Evolutionary conservation across 2,329 filamentous ascomycete genomes (phyloP), one percentile per base, ranked within the genome.

Genomic region (Fusarium penzigii): DNA sequence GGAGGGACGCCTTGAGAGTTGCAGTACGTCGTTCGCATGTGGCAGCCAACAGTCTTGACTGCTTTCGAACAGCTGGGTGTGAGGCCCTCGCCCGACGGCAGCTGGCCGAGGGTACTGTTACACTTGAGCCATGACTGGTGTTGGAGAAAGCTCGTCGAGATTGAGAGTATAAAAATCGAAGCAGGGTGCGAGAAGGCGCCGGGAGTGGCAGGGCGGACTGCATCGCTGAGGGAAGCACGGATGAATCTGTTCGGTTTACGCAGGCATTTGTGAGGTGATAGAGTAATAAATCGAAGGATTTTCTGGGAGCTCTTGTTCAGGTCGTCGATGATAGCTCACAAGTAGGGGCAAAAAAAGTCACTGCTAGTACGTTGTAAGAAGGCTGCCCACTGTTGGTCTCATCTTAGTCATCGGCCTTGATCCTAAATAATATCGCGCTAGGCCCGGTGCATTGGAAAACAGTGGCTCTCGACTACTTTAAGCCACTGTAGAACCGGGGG

Each of bases 131-230:
- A 48, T 73, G 67, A 46, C 68, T 75, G 70, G 73, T 68, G 49
- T 67, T 74, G 69, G 81, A 78, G 63, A 83, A 80, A 56, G 81
- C 66, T 49, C 77, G 76, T 62, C 88, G 81, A 58, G 88, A 84
- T 70, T 92, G 89, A 48, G 78, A 82, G 60, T 84, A 85, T 57
- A 94, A 78, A 69, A 90, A 93, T 61, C 85, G 85, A 57, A 94
- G 77, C 17, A 93, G 81, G 52, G 70, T 75, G 59, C 71, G 72
- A 46, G 81, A 84, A 25, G 82, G 82, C 46, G 78, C 80, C 44
- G 76, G 74, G 39, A 68, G 56, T 57, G 70, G 72, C 63, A 77
- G 62, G 58, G 70, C 66, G 54, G 72, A 70, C 58, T 74, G 74
- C 77, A 82, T 83, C 56, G 65, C 72, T 59, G 29, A 42, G 42